phyloP scores from a whole-genome alignment of 176 grass and related monocot genomes.

The Hsuehochloa calcarea region DNA sequence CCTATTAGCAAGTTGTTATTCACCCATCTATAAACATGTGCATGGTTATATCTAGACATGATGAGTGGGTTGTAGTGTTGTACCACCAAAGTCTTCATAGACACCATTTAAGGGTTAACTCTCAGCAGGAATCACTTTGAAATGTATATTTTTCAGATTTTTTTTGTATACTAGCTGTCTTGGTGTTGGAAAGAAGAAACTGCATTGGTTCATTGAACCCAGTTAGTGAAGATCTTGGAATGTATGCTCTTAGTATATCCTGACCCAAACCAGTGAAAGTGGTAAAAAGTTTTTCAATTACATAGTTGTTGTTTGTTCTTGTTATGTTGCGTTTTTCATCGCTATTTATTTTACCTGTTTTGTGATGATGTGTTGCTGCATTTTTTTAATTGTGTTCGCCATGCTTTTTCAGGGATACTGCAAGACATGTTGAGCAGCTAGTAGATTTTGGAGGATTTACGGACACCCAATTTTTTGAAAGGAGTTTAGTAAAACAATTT shows the following conservation, averaged over 20 bases:
- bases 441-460: constrained; percentile 86
- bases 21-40: neutral
- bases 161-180: neutral
- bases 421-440: constrained; percentile 66
- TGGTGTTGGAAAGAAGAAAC: neutral
- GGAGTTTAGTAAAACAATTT: constrained; percentile 72
- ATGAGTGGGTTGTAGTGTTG: neutral
- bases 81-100: constrained; percentile 2
- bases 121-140: neutral
- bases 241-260: neutral
- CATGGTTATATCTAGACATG: neutral
- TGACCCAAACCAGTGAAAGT: neutral
- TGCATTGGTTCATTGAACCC: neutral
- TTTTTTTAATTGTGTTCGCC: constrained; percentile 20
- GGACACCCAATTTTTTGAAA: constrained; percentile 70
- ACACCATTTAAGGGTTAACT: neutral
- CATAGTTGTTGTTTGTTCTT: neutral
- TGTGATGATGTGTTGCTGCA: neutral
- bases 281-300: neutral
- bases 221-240: constrained; percentile 3
- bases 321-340: neutral
- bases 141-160: constrained; percentile 1
- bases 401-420: constrained; percentile 57
- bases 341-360: constrained; percentile 4
- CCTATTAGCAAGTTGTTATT: neutral